A percentile compares a stretch with the other conserved stretches of the same genome.
Evolutionary conservation across 2,329 filamentous ascomycete genomes (phyloP).

Genomic region (Xylaria digitata): DNA sequence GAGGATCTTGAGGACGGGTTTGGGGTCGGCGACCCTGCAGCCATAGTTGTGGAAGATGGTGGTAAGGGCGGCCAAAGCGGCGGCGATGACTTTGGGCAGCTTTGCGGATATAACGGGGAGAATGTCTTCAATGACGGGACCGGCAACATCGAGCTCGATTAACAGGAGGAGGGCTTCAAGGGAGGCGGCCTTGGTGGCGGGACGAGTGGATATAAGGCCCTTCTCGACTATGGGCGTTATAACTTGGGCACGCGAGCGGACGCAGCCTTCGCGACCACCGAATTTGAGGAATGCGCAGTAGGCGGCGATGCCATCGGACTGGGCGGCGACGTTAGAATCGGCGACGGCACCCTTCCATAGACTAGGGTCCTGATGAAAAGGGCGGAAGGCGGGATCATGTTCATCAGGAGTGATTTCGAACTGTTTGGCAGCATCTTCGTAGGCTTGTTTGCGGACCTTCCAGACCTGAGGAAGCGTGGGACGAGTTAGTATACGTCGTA

Average conservation of each 20-base stretch:
- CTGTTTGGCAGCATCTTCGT: constrained; percentile 89
- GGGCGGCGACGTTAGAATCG: constrained; percentile 96
- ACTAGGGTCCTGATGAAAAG: constrained; percentile 84
- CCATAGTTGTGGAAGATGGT: constrained; percentile 93
- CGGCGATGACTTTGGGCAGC: constrained; percentile 53
- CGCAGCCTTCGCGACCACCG: constrained; percentile 81
- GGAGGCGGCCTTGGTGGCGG: constrained; percentile 87
- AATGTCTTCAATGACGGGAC: constrained; percentile 89
- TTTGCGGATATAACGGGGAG: constrained; percentile 64
- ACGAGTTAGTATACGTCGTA: not conserved
- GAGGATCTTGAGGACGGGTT: constrained; percentile 86
- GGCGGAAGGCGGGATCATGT: constrained; percentile 83
- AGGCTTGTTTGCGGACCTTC: constrained; percentile 96
- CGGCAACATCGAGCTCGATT: constrained; percentile 87
- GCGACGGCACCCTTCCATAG: constrained; percentile 93
- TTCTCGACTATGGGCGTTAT: constrained; percentile 89
- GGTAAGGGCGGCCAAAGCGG: constrained; percentile 70
- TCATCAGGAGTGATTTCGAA: constrained; percentile 90
- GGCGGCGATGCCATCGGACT: constrained; percentile 89
- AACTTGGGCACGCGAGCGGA: constrained; percentile 80
- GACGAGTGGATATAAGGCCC: constrained; percentile 85
- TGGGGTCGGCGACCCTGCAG: constrained; percentile 92
- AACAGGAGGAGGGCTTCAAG: constrained; percentile 89
- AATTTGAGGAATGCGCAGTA: constrained; percentile 94
- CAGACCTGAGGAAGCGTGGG: constrained; percentile 69